These are phyloP conservation scores for Cercospora citrullina DNA, from an alignment of 2,329 filamentous ascomycete species.

Conservation along the genomic window DNA sequence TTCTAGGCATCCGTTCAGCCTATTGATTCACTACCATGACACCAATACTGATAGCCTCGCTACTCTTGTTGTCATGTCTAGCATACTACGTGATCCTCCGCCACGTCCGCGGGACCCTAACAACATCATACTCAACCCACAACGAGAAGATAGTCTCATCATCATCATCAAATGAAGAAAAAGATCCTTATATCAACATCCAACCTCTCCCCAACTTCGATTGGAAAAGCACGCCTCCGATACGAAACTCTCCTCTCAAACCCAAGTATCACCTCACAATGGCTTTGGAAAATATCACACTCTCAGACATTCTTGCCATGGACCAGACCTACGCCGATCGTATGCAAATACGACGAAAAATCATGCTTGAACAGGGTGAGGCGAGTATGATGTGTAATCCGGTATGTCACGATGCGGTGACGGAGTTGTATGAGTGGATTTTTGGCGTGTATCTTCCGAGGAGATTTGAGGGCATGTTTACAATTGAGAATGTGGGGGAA, in stretches of 20 bases:
- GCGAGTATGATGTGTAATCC: slow-evolving; percentile 43
- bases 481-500: not conserved
- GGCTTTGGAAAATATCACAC: slow-evolving; percentile 55
- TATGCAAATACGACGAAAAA: slow-evolving; percentile 50
- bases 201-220: slow-evolving; percentile 53
- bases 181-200: slow-evolving; percentile 45
- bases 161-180: no score
- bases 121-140: no score
- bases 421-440: slow-evolving; percentile 60
- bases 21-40: no score
- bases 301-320: slow-evolving; percentile 59
- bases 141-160: no score
- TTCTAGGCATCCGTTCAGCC: no score
- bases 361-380: slow-evolving; percentile 48
- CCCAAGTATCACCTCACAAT: slow-evolving; percentile 64
- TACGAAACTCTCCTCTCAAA: slow-evolving; percentile 60
- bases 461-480: slow-evolving; percentile 55
- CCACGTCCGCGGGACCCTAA: no score
- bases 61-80: no score
- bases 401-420: slow-evolving; percentile 44
- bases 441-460: slow-evolving; percentile 56
- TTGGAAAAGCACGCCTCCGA: slow-evolving; percentile 53
- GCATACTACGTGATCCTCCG: no score
- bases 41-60: no score
- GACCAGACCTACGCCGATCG: slow-evolving; percentile 60